Evolutionary conservation across 331 rosid species (phyloP), one percentile per base, ranked within the genome.

Genomic region (Cydonia oblonga): DNA sequence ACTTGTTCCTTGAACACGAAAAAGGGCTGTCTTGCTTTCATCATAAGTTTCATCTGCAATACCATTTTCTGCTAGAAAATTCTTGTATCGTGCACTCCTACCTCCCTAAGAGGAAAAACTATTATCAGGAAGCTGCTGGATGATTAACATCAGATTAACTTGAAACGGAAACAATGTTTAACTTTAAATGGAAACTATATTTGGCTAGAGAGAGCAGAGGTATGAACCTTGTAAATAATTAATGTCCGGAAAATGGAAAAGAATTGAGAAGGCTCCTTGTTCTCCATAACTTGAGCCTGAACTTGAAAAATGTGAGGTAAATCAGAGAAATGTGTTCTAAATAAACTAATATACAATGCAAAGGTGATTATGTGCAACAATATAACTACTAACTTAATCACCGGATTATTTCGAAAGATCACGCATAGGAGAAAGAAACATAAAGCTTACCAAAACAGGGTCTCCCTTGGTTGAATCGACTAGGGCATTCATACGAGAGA

Each of bases 1-100:
- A 85, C 87, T 85, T 15, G 86, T 89, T 59, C 98, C 98, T 89
- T 89, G 98, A 74, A 93, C 86, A 78, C 85, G 92, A 76, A 93
- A 90, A 44, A 93, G 84, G 59, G 97, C 95, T 64, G 68, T 85
- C 75, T 82, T 81, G 66, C 76, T 81, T 82, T 85, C 90, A 76
- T 81, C 80, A 70, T 85, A 85, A 23, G 91, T 86, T 75, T 93
- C 91, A 57, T 93, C 97, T 11, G 60, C 68, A 35, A 65, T 71
- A 62, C 87, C 87, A 62, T 82, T 69, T 79, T 86, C 92, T 66
- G 87, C 87, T 77, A 87, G 67, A 67, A 80, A 80, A 38, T 84
- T 84, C 75, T 79, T 90, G 86, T 87, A 93, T 79, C 86, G 79
- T 51, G 75, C 60, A 81, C 91, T 87, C 83, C 80, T 84, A 58